Evolutionary conservation across 129 eudicot genomes (phyloP).

Genomic region (Lonicera japonica): DNA sequence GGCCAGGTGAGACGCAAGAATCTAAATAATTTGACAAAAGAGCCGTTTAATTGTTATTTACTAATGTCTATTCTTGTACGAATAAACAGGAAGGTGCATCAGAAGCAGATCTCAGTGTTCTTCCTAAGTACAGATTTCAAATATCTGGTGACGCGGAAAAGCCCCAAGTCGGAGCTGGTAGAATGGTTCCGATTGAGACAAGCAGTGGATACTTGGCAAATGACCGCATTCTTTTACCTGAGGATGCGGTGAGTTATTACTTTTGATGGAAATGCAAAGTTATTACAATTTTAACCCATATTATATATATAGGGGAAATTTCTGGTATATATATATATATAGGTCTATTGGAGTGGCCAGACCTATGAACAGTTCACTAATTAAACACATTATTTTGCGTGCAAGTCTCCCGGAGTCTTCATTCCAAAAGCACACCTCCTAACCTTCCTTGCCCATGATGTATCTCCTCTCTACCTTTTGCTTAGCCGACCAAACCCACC

Average conservation of each 20-base stretch:
- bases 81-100: conserved; percentile 89
- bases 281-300: too few relatives aligned
- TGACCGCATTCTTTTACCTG: conserved; percentile 77
- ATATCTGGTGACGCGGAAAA: conserved; percentile 47
- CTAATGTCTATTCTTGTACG: conserved; percentile 2
- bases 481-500: too few relatives aligned
- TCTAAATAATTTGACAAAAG: background rate
- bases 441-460: too few relatives aligned
- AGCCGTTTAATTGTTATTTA: background rate
- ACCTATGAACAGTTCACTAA: too few relatives aligned
- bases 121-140: conserved; percentile 74
- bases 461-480: too few relatives aligned
- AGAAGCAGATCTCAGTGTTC: conserved; percentile 66
- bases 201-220: conserved; percentile 46
- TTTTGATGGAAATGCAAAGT: too few relatives aligned
- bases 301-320: too few relatives aligned
- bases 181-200: conserved; percentile 68
- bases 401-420: too few relatives aligned
- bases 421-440: too few relatives aligned
- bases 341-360: too few relatives aligned
- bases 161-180: conserved; percentile 65
- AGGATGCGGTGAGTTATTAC: conserved; percentile 78
- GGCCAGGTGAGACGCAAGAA: conserved; percentile 58
- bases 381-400: too few relatives aligned
- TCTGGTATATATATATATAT: too few relatives aligned